A percentile compares a stretch with the other conserved stretches of the same genome.
phyloP scores from a whole-genome alignment of 805 yeast species.

The Clavispora fructus region DNA sequence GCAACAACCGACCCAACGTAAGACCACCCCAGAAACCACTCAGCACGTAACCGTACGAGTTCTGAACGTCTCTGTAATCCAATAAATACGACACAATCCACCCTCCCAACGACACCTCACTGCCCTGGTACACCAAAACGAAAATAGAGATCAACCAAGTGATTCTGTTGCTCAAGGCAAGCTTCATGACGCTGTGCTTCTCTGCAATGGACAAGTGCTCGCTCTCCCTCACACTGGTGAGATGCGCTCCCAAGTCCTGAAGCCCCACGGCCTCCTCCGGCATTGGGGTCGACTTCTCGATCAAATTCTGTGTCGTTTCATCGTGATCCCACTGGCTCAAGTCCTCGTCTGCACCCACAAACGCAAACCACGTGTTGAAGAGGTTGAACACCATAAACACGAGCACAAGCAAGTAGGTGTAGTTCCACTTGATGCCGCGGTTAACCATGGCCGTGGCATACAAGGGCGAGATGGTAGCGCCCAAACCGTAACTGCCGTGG shows the following conservation, averaged over 20 bases:
- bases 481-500: slow-evolving; percentile 22
- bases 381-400: slow-evolving; percentile 11
- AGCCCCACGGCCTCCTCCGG: slow-evolving; percentile 6
- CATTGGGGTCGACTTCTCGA: background rate
- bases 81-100: slow-evolving; percentile 21
- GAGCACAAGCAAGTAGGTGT: slow-evolving; percentile 14
- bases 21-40: slow-evolving; percentile 23
- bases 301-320: slow-evolving; percentile 6
- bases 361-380: slow-evolving; percentile 7
- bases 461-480: slow-evolving; percentile 20
- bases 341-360: slow-evolving; percentile 14
- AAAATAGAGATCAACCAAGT: slow-evolving; percentile 19
- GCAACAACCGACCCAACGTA: slow-evolving; percentile 16
- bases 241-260: slow-evolving; percentile 3
- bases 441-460: slow-evolving; percentile 17
- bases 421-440: slow-evolving; percentile 15
- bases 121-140: slow-evolving; percentile 17
- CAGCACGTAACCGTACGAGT: slow-evolving; percentile 18
- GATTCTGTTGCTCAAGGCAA: slow-evolving; percentile 13
- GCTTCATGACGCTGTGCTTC: slow-evolving; percentile 4
- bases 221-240: slow-evolving; percentile 1
- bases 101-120: slow-evolving; percentile 19
- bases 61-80: slow-evolving; percentile 15
- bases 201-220: background rate
- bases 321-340: slow-evolving; percentile 12